phyloP scores from a whole-genome alignment of 257 asterid species.

The Cinchona pubescens region DNA sequence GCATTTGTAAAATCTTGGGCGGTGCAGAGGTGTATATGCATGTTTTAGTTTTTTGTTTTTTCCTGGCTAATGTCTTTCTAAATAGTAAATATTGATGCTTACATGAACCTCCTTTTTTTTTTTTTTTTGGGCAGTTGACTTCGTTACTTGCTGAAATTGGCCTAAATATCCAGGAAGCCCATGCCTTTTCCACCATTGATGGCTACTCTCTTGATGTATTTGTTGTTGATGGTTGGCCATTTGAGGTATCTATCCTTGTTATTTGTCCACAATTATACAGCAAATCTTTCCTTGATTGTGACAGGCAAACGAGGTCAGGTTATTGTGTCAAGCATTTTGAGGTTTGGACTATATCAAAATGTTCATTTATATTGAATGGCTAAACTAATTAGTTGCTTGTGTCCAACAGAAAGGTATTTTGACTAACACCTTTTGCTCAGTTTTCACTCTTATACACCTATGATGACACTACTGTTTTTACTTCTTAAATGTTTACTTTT shows the following conservation, averaged over 20 bases:
- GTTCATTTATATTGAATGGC: not conserved
- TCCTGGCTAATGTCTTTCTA: constrained; percentile 14
- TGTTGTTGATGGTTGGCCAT: constrained; percentile 96
- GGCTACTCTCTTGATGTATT: constrained; percentile 95
- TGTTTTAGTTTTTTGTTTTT: not conserved
- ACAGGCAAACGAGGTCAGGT: not conserved
- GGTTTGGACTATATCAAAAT: not conserved
- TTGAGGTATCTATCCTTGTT: constrained; percentile 56
- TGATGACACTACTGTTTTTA: not conserved
- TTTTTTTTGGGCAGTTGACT: constrained; percentile 74
- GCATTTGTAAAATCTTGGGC: not conserved
- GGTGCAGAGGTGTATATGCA: not conserved
- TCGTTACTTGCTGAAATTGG: constrained; percentile 90
- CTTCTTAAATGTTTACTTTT: not conserved
- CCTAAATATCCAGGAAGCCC: constrained; percentile 96
- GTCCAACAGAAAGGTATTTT: not conserved
- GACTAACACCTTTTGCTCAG: not conserved
- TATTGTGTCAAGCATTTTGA: not conserved
- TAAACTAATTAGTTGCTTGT: not conserved
- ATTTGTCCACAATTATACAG: constrained; percentile 3
- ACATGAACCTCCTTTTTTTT: constrained; percentile 31
- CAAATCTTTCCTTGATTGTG: not conserved
- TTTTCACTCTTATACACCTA: not conserved
- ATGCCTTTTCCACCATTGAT: constrained; percentile 90
- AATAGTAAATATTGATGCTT: not conserved